Conservation (phyloP, 805 yeast species). For the Lipomyces sp. region DNA sequence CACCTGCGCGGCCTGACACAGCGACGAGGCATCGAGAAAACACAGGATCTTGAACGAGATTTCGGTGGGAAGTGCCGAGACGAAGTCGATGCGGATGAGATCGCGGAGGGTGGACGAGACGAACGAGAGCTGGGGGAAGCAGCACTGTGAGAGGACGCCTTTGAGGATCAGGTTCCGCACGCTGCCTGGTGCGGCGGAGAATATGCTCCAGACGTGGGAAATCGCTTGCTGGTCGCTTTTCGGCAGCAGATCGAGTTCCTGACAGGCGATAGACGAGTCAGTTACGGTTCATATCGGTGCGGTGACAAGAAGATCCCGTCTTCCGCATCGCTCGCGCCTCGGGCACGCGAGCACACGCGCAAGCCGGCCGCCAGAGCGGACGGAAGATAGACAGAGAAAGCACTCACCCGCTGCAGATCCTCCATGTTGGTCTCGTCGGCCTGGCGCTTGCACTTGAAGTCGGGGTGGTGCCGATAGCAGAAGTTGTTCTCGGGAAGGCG, state of each 20-base stretch:
- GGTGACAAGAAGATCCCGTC: too few relatives aligned
- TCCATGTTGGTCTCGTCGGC: slow-evolving; percentile 64
- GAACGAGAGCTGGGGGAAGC: slow-evolving; percentile 90
- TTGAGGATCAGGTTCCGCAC: slow-evolving; percentile 74
- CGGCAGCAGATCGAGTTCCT: slow-evolving; percentile 47
- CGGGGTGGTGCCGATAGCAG: slow-evolving; percentile 94
- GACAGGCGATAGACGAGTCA: slow-evolving; percentile 31
- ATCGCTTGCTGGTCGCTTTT: slow-evolving; percentile 72
- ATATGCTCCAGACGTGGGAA: slow-evolving; percentile 78
- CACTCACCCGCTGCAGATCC: slow-evolving; percentile 60
- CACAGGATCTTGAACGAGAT: slow-evolving; percentile 79
- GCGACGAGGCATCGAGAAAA: slow-evolving; percentile 87
- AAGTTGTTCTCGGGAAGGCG: slow-evolving; percentile 41
- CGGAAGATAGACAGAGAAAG: slow-evolving; percentile 8
- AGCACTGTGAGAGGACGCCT: slow-evolving; percentile 84
- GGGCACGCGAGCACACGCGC: neutral
- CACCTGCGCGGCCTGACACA: slow-evolving; percentile 92
- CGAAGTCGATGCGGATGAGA: slow-evolving; percentile 83
- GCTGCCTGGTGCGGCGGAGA: slow-evolving; percentile 66
- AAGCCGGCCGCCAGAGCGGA: slow-evolving; percentile 24
- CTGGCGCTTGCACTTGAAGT: slow-evolving; percentile 65
- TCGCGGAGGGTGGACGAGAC: slow-evolving; percentile 74
- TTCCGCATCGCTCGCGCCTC: too few relatives aligned
- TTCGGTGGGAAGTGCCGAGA: slow-evolving; percentile 81
- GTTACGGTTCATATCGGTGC: too few relatives aligned